A percentile compares a stretch with the other conserved stretches of the same genome.
These are phyloP conservation scores for Sporothrix humicola DNA, from an alignment of 2,329 filamentous ascomycete genomes.

Conservation along the genomic window DNA sequence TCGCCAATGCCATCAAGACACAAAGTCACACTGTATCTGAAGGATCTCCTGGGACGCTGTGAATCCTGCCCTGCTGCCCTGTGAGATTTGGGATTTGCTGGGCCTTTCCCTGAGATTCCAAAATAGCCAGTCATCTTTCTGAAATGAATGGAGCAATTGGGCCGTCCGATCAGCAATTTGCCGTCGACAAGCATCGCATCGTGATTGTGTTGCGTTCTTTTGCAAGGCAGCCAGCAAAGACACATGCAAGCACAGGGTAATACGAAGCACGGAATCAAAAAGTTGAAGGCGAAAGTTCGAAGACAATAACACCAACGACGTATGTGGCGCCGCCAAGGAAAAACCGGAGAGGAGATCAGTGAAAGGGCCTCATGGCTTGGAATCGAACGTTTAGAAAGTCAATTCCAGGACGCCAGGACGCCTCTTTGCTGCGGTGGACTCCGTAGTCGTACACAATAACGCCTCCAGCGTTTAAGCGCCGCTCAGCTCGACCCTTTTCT, in stretches of 20 bases:
- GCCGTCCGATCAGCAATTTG: neutral
- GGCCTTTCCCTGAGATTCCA: neutral
- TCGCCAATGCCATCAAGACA: constrained; percentile 22
- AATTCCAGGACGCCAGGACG: neutral
- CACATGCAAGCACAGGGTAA: neutral
- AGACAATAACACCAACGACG: constrained; percentile 1
- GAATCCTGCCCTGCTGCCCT: neutral
- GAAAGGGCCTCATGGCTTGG: neutral
- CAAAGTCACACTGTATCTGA: neutral
- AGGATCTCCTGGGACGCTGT: neutral
- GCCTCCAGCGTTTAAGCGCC: constrained; percentile 7
- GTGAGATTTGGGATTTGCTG: constrained; percentile 3
- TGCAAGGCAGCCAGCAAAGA: neutral
- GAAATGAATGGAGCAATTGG: constrained; percentile 5
- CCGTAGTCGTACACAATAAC: neutral
- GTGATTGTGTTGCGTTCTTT: constrained; percentile 1
- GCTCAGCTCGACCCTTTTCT: constrained; percentile 16
- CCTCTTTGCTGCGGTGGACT: neutral
- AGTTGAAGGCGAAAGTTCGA: no score
- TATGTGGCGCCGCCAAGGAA: constrained; percentile 19
- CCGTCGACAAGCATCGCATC: neutral
- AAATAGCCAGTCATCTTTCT: constrained; percentile 14
- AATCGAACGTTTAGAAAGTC: neutral
- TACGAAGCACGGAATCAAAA: neutral
- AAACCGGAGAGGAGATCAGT: neutral